A percentile compares a stretch with the other conserved stretches of the same genome.
Conservation (phyloP, 768 basidiomycete species). For the Tricholoma sp. region DNA sequence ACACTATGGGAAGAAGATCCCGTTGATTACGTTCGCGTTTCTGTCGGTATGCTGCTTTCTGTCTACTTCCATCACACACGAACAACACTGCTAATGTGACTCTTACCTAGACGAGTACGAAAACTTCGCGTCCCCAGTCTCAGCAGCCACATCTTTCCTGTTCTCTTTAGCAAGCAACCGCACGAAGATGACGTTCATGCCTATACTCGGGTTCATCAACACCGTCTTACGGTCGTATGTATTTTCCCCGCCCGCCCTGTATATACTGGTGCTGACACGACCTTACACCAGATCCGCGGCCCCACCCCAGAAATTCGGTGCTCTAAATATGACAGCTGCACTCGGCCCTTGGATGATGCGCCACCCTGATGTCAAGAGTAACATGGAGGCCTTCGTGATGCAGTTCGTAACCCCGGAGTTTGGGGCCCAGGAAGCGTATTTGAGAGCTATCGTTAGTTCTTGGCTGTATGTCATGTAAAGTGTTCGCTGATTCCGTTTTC, state of each 20-base stretch:
- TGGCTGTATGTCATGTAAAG: neutral
- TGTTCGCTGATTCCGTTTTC: neutral
- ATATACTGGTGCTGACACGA: neutral
- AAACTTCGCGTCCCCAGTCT: constrained; percentile 68
- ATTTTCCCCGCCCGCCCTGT: neutral
- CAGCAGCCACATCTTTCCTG: constrained; percentile 77
- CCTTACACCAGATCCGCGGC: constrained; percentile 26
- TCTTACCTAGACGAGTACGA: constrained; percentile 68
- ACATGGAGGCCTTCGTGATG: constrained; percentile 74
- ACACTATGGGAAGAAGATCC: constrained; percentile 80
- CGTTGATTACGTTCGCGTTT: constrained; percentile 72
- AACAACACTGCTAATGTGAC: neutral
- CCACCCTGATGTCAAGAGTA: constrained; percentile 72
- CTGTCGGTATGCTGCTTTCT: constrained; percentile 49
- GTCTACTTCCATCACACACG: neutral
- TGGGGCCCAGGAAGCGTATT: constrained; percentile 57
- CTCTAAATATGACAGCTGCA: constrained; percentile 75
- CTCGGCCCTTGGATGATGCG: constrained; percentile 79
- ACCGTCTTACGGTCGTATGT: constrained; percentile 63
- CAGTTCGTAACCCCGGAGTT: constrained; percentile 76
- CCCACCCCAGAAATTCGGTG: constrained; percentile 73
- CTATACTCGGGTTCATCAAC: constrained; percentile 76
- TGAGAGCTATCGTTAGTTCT: constrained; percentile 68
- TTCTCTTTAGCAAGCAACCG: constrained; percentile 73
- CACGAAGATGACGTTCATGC: constrained; percentile 77